Conservation (phyloP, 1,284 basidiomycete species). For the Fereydounia khargensis region DNA sequence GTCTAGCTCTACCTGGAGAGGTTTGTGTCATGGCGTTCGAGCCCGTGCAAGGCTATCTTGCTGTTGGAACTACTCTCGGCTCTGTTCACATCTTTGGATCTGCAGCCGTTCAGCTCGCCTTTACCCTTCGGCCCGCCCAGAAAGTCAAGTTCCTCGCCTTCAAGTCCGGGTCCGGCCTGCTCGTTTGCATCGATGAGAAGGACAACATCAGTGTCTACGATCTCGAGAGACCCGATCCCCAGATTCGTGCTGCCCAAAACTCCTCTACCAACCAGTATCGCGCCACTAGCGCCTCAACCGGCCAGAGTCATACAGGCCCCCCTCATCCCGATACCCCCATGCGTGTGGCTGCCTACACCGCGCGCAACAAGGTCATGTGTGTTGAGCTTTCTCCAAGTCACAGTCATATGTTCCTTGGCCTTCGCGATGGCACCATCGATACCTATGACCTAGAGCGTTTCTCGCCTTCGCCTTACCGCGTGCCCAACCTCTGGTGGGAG, state of each 20-base stretch:
- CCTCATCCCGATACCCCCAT: constrained; percentile 41
- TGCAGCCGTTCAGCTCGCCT: constrained; percentile 65
- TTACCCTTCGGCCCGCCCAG: constrained; percentile 63
- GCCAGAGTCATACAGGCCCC: constrained; percentile 27
- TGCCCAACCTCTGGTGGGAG: constrained; percentile 66
- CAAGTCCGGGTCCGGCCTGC: constrained; percentile 64
- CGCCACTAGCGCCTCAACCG: constrained; percentile 17
- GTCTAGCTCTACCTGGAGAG: constrained; percentile 53
- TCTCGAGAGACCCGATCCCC: constrained; percentile 62
- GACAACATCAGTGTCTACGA: constrained; percentile 71
- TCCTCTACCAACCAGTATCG: constrained; percentile 26
- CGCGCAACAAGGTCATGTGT: constrained; percentile 60
- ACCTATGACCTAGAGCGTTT: constrained; percentile 58
- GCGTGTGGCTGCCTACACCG: constrained; percentile 37
- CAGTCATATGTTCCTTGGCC: constrained; percentile 67
- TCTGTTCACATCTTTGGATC: constrained; percentile 67
- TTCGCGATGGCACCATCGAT: constrained; percentile 60
- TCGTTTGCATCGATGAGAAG: constrained; percentile 69
- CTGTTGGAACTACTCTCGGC: constrained; percentile 66
- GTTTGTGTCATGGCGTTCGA: constrained; percentile 55
- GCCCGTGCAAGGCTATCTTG: constrained; percentile 64
- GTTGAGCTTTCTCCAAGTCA: constrained; percentile 71
- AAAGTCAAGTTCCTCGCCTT: constrained; percentile 68
- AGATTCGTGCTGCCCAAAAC: constrained; percentile 27
- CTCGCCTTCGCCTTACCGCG: constrained; percentile 47